phyloP scores from a whole-genome alignment of 176 grass and related monocot species.

The Avena sativa region DNA sequence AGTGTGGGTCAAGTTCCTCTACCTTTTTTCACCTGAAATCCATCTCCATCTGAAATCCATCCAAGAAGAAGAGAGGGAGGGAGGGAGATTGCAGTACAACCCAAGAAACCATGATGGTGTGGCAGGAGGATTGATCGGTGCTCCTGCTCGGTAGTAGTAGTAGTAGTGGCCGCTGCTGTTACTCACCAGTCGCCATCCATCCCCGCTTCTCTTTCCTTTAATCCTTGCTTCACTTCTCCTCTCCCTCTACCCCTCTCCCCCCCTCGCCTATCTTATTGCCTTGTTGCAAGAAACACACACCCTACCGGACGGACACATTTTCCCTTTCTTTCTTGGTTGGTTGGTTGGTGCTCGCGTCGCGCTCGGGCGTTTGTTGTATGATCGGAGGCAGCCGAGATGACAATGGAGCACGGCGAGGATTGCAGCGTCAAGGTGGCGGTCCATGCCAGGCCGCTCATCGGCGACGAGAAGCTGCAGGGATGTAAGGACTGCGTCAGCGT shows the following conservation, averaged over 20 bases:
- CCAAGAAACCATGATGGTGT: conserved; percentile 82
- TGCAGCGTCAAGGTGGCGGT: conserved; percentile 98
- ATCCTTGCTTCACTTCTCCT: conserved; percentile 48
- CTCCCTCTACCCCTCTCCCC: background rate
- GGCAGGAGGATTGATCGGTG: conserved; percentile 37
- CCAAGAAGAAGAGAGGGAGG: background rate
- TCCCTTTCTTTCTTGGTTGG: background rate
- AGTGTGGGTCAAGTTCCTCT: conserved; percentile 50
- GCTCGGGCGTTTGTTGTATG: conserved; percentile 38
- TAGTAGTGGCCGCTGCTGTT: conserved; percentile 50
- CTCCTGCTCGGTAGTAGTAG: background rate
- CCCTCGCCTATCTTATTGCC: conserved; percentile 29
- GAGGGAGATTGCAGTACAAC: conserved; percentile 64
- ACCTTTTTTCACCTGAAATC: conserved; percentile 12
- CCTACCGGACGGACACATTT: background rate
- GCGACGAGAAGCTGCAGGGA: conserved; percentile 94
- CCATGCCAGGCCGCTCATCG: conserved; percentile 93
- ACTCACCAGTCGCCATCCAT: conserved; percentile 42
- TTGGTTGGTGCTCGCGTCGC: conserved; percentile 37
- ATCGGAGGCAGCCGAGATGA: conserved; percentile 58
- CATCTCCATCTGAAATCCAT: conserved; percentile 41
- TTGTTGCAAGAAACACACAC: conserved; percentile 42
- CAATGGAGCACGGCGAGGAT: conserved; percentile 95
- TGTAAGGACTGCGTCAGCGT: conserved; percentile 94
- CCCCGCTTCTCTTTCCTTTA: conserved; percentile 39